phyloP scores from a whole-genome alignment of 768 basidiomycete genomes.

The Roridomyces roridus region DNA sequence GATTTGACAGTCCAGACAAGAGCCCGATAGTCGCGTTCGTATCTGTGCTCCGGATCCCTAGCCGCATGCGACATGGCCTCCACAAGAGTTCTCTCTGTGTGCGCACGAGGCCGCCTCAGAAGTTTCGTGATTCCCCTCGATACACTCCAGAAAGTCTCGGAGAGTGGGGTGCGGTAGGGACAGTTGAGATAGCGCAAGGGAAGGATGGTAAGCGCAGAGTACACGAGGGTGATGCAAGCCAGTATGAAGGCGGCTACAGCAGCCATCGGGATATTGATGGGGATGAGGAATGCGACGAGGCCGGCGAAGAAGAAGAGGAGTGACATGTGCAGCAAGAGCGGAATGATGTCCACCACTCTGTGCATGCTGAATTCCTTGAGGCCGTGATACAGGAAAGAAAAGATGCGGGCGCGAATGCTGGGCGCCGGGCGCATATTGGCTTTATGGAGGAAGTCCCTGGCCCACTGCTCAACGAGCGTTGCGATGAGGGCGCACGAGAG shows the following conservation, averaged over 20 bases:
- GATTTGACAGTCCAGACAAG: too few relatives aligned
- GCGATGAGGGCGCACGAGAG: background rate
- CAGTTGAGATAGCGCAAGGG: slow-evolving; percentile 17
- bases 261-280: background rate
- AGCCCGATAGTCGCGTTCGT: too few relatives aligned
- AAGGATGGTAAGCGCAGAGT: slow-evolving; percentile 15
- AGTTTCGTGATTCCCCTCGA: too few relatives aligned
- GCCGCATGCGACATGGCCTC: too few relatives aligned
- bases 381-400: background rate
- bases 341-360: slow-evolving; percentile 5
- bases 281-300: background rate
- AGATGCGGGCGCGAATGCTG: background rate
- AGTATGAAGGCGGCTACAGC: background rate
- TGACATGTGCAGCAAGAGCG: slow-evolving; percentile 14
- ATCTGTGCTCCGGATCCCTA: too few relatives aligned
- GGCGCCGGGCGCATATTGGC: background rate
- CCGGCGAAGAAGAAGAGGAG: background rate
- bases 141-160: background rate
- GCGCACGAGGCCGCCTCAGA: too few relatives aligned
- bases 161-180: slow-evolving; percentile 20
- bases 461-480: slow-evolving; percentile 10
- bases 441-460: slow-evolving; percentile 1
- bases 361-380: background rate
- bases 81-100: too few relatives aligned
- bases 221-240: background rate